These are phyloP conservation scores for Oryza brachyantha DNA, from an alignment of 176 grass and related monocot genomes.

Conservation along the genomic window DNA sequence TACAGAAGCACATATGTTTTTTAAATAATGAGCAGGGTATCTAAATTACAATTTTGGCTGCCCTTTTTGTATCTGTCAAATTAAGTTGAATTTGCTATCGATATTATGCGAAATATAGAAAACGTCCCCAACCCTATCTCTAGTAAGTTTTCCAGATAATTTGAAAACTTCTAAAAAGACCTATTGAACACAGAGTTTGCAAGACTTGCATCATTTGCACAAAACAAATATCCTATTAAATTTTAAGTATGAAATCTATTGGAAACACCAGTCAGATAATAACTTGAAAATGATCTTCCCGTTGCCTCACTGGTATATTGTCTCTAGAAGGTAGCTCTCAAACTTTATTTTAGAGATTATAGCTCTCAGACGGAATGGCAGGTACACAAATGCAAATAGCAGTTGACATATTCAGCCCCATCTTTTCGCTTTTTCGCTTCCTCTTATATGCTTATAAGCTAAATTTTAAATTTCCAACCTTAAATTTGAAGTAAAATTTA, in stretches of 20 bases:
- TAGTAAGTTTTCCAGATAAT: neutral
- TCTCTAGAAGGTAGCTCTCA: neutral
- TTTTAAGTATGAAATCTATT: neutral
- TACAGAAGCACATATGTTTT: no score
- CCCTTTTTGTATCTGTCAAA: neutral
- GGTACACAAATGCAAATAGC: neutral
- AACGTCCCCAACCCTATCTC: neutral
- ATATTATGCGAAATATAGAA: neutral
- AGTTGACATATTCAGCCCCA: neutral
- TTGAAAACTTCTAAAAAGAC: neutral
- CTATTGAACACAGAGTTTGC: neutral
- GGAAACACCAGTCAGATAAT: neutral
- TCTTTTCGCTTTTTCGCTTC: no score
- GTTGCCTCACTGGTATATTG: neutral
- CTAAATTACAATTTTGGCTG: neutral
- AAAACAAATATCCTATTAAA: neutral
- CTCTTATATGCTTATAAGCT: no score
- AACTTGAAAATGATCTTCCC: neutral
- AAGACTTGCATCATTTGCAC: neutral
- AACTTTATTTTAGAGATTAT: neutral
- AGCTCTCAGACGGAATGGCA: neutral
- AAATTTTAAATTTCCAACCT: no score
- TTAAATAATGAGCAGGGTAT: no score
- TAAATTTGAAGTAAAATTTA: no score
- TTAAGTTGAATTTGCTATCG: neutral